Evolutionary conservation across 257 asterid genomes (phyloP).

Genomic region (Handroanthus guayacan): DNA sequence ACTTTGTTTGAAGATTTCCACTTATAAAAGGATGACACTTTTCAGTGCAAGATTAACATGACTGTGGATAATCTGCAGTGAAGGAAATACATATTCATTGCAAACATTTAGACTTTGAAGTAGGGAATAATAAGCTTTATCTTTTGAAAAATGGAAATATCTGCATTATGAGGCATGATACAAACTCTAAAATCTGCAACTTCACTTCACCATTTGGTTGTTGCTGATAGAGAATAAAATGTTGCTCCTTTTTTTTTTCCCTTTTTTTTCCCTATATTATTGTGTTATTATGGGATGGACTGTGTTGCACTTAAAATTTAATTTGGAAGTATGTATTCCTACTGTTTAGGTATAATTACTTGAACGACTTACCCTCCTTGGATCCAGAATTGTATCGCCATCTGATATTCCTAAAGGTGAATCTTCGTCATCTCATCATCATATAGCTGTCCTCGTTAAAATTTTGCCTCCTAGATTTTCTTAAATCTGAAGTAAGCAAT

Average conservation of each 20-base stretch:
- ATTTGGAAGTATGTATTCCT: constrained; percentile 31
- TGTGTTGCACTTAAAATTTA: constrained; percentile 26
- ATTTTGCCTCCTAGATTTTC: not conserved
- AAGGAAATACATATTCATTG: not conserved
- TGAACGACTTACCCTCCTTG: constrained; percentile 97
- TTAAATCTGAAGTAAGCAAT: not conserved
- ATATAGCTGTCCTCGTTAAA: not conserved
- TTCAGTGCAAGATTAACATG: not conserved
- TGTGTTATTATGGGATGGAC: constrained; percentile 13
- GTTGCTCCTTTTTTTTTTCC: not conserved
- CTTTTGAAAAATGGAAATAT: constrained; percentile 11
- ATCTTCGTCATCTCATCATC: constrained; percentile 29
- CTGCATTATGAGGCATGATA: constrained; percentile 1
- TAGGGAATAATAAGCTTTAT: not conserved
- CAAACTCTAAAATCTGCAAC: constrained; percentile 15
- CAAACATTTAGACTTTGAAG: constrained; percentile 6
- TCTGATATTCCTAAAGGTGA: constrained; percentile 89
- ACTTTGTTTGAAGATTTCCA: not conserved
- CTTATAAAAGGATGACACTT: not conserved
- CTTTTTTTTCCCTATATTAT: not conserved
- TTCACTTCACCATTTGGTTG: not conserved
- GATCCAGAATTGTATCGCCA: constrained; percentile 97
- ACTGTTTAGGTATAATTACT: constrained; percentile 81
- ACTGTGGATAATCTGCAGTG: constrained; percentile 6
- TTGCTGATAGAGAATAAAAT: constrained; percentile 20